Evolutionary conservation across 208 protist species (phyloP).

Genomic region (Tritrichomonas foetus): DNA sequence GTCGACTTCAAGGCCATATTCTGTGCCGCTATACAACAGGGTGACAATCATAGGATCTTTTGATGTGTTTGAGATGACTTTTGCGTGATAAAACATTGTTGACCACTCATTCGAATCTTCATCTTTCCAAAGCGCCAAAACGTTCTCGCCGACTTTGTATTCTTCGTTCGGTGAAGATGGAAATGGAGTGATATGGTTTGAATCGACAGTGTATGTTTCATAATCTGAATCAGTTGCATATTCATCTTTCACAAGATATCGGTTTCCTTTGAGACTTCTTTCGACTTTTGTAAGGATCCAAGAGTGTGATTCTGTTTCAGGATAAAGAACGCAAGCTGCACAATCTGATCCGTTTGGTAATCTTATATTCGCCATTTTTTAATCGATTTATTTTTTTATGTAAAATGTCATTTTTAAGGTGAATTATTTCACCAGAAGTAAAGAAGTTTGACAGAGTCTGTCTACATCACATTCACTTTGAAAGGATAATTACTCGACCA

Average conservation of each 20-base stretch:
- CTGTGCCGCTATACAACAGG: neutral
- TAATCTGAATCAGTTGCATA: neutral
- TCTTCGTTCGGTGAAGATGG: neutral
- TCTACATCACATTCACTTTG: no score
- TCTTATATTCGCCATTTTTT: no score
- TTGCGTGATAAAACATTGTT: constrained; percentile 1
- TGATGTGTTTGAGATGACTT: neutral
- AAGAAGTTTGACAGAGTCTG: no score
- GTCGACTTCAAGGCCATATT: neutral
- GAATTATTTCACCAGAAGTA: no score
- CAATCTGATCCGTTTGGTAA: neutral
- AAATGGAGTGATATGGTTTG: neutral
- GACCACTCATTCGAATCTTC: neutral
- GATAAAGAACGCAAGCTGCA: neutral
- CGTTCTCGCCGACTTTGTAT: neutral
- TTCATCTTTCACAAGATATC: neutral
- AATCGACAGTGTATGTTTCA: neutral
- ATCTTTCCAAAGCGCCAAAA: neutral
- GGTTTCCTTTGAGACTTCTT: neutral
- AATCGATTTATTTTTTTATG: no score
- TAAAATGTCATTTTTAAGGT: no score
- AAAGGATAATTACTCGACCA: no score
- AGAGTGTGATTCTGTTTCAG: neutral
- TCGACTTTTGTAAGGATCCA: neutral
- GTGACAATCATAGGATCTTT: neutral